A percentile compares a stretch with the other conserved stretches of the same genome.
These are phyloP conservation scores for Aspergillus nomiae DNA, from an alignment of 2,329 filamentous ascomycete genomes.

Conservation along the genomic window DNA sequence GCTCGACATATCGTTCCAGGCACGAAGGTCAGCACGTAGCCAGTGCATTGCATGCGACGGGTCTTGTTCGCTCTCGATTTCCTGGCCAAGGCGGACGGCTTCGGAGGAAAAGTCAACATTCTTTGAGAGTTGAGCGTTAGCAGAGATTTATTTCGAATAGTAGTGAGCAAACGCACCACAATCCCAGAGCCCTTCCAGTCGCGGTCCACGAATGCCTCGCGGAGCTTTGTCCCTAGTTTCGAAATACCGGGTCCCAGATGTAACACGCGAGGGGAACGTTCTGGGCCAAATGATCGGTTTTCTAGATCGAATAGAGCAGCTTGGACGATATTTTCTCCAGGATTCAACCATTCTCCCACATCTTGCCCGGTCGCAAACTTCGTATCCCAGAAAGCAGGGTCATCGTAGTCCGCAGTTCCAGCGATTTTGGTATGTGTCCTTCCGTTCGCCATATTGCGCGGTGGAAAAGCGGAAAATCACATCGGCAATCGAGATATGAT, in stretches of 20 bases:
- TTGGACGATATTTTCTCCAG: conserved; percentile 34
- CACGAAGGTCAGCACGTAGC: conserved; percentile 32
- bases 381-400: conserved; percentile 35
- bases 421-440: conserved; percentile 22
- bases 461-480: background rate
- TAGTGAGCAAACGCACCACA: conserved; percentile 28
- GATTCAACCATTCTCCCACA: conserved; percentile 42
- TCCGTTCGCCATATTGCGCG: conserved; percentile 18
- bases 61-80: conserved; percentile 23
- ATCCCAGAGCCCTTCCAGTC: conserved; percentile 34
- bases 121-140: conserved; percentile 17
- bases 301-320: conserved; percentile 29
- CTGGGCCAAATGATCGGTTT: conserved; percentile 3
- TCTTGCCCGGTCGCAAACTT: conserved; percentile 39
- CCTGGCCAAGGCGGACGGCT: conserved; percentile 37
- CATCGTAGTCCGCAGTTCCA: conserved; percentile 38
- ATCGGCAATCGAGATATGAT: background rate
- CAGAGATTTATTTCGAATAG: background rate
- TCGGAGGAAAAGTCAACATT: conserved; percentile 41
- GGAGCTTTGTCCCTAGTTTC: conserved; percentile 32
- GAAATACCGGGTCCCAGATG: conserved; percentile 40
- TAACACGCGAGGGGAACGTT: conserved; percentile 26
- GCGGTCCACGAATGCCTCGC: conserved; percentile 27
- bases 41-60: conserved; percentile 33
- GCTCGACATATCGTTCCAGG: conserved; percentile 32